Evolutionary conservation across 1,284 basidiomycete genomes (phyloP), one percentile per base, ranked within the genome.

Genomic region (Neolentinus lepideus): DNA sequence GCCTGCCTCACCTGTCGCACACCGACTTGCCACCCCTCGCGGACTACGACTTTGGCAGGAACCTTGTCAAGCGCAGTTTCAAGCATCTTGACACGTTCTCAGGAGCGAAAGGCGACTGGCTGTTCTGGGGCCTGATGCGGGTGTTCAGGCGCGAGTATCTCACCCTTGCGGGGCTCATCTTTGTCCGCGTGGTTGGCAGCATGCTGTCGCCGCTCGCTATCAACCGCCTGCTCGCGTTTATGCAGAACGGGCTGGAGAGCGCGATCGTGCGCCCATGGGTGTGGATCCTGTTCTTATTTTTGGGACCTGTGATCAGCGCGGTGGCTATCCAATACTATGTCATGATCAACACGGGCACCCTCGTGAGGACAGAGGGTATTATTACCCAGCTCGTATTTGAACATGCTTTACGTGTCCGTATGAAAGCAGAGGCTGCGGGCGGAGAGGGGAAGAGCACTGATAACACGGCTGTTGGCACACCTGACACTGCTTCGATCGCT

Each of bases 231-330:
- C 65, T 81, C 8, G 51, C 46, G 64, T 69, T 80, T 60, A 63
- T 83, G 14, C 73, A 81, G 59, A 69, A 61, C 0, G 66, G 66
- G n/a, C 74, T 74, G 1, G 57, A 69, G n/a, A 69, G 61, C 10
- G 69, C 71, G 0, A 59, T 62, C 2, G 66, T 80, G 43, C 66
- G 71, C 12, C 79, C 80, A 0, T 77, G 72, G 78, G 76, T 88
- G 21, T 90, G 88, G 87, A 77, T 89, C 35, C 48, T 70, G 1
- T 71, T 77, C 63, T 73, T 90, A 9, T 83, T 87, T 66, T 19
- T 83, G 1, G 85, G 81, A 8, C 84, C 84, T 1, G 62, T 79
- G 11, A 29, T 75, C 48, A 69, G 69, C 16, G 71, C 71, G 2
- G 52, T 74, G 10, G 64, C 64, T 10, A 66, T 71, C 48, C 72